A percentile compares a stretch with the other conserved stretches of the same genome.
phyloP scores from a whole-genome alignment of 768 basidiomycete genomes.

The Multifurca ochricompacta region DNA sequence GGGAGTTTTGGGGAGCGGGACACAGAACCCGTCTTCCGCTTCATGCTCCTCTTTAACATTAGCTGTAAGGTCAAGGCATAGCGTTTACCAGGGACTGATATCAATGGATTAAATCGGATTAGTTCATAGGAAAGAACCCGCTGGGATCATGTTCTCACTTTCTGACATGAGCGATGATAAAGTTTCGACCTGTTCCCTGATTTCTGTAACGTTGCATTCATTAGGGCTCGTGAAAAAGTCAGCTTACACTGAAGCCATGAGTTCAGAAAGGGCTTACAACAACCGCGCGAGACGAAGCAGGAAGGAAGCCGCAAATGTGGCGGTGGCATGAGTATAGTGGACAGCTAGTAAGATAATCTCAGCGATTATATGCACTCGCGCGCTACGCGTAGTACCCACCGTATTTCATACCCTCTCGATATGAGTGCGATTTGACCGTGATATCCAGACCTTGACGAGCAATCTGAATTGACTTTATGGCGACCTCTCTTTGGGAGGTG shows the following conservation, averaged over 20 bases:
- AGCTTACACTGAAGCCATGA: neutral
- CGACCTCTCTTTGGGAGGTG: constrained; percentile 65
- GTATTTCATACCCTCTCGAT: constrained; percentile 89
- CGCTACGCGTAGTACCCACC: constrained; percentile 38
- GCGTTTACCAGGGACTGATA: constrained; percentile 80
- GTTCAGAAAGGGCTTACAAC: constrained; percentile 48
- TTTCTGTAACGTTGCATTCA: constrained; percentile 69
- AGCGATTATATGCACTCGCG: neutral
- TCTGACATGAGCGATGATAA: constrained; percentile 69
- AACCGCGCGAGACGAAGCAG: constrained; percentile 78
- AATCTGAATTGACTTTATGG: constrained; percentile 75
- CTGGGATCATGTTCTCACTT: constrained; percentile 41
- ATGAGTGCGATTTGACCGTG: constrained; percentile 74
- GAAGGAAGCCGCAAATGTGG: constrained; percentile 90
- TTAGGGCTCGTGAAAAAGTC: constrained; percentile 48
- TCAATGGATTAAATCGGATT: constrained; percentile 2
- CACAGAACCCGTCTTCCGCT: constrained; percentile 44
- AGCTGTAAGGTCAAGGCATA: constrained; percentile 86
- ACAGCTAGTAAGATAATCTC: constrained; percentile 48
- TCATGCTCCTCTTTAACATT: constrained; percentile 75
- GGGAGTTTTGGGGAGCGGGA: constrained; percentile 55
- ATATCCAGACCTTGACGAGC: constrained; percentile 77
- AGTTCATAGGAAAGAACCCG: constrained; percentile 7
- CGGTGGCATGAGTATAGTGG: constrained; percentile 87
- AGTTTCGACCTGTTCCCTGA: constrained; percentile 70